Percentiles rank a stretch among this genome's conserved stretches.
Evolutionary conservation across 2,329 filamentous ascomycete species (phyloP).

Genomic region (Alternaria rosae): DNA sequence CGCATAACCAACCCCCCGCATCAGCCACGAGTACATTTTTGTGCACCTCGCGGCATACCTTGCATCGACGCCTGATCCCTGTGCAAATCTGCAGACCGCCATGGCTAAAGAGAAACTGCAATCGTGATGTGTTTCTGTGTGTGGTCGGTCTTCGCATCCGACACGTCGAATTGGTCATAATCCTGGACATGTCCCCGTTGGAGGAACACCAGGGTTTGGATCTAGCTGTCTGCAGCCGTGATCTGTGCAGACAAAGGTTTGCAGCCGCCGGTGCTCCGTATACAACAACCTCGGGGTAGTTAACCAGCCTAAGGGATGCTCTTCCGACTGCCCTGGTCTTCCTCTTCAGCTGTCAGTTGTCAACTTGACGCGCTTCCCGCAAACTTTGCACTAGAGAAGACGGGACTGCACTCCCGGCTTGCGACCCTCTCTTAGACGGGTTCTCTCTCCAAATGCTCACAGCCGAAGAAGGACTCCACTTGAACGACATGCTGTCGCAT

Average conservation of each 20-base stretch:
- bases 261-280: neutral
- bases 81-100: slow-evolving; percentile 3
- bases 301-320: neutral
- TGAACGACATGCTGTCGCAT: neutral
- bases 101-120: neutral
- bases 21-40: neutral
- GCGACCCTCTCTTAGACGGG: neutral
- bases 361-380: slow-evolving; percentile 1
- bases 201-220: neutral
- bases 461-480: neutral
- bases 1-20: neutral
- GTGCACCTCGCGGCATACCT: slow-evolving; percentile 1
- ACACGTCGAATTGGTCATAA: neutral
- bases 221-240: slow-evolving; percentile 1
- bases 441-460: neutral
- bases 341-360: slow-evolving; percentile 8
- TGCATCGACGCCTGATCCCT: neutral
- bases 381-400: slow-evolving; percentile 7
- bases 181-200: slow-evolving; percentile 1
- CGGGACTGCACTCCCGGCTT: neutral
- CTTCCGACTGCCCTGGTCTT: neutral
- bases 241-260: neutral
- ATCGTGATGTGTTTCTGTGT: neutral
- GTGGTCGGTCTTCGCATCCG: neutral
- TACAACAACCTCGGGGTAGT: neutral